A percentile compares a stretch with the other conserved stretches of the same genome.
These are phyloP conservation scores for Sporothrix globosa DNA, from an alignment of 2,329 filamentous ascomycete species.

Conservation along the genomic window DNA sequence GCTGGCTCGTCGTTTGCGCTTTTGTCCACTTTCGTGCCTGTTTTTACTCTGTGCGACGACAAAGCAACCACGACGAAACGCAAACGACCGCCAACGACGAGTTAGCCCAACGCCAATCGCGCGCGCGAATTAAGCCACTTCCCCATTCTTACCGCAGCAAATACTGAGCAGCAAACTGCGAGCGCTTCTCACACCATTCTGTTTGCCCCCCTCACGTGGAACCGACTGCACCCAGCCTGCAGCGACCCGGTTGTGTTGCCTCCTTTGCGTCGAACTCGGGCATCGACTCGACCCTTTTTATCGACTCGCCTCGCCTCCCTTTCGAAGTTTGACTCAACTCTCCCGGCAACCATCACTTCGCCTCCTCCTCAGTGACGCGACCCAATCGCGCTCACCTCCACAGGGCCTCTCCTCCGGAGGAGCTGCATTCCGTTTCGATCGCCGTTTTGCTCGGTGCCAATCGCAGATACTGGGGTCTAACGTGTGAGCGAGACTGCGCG, in stretches of 20 bases:
- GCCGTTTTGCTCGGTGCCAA: conserved; percentile 6
- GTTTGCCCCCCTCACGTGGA: conserved; percentile 21
- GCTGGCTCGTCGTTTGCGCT: neutral
- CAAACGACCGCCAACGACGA: conserved; percentile 2
- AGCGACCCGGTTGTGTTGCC: conserved; percentile 16
- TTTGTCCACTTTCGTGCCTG: conserved; percentile 10
- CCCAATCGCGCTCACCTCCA: conserved; percentile 10
- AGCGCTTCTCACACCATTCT: conserved; percentile 16
- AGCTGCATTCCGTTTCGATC: conserved; percentile 12
- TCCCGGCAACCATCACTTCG: neutral
- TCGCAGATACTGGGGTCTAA: neutral
- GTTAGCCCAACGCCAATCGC: conserved; percentile 22
- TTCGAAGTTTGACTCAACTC: neutral
- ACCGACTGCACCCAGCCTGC: conserved; percentile 1
- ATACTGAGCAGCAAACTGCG: conserved; percentile 4
- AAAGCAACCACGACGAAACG: conserved; percentile 8
- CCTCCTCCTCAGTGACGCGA: conserved; percentile 1
- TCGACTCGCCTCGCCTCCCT: neutral
- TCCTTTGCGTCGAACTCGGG: conserved; percentile 7
- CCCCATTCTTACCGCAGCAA: neutral
- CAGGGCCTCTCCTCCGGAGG: neutral
- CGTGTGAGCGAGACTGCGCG: neutral
- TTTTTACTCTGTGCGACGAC: conserved; percentile 1
- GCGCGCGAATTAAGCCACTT: conserved; percentile 23
- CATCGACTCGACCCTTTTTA: neutral